A percentile compares a stretch with the other conserved stretches of the same genome.
phyloP scores from a whole-genome alignment of 768 basidiomycete species.

The Lepiota venenata region DNA sequence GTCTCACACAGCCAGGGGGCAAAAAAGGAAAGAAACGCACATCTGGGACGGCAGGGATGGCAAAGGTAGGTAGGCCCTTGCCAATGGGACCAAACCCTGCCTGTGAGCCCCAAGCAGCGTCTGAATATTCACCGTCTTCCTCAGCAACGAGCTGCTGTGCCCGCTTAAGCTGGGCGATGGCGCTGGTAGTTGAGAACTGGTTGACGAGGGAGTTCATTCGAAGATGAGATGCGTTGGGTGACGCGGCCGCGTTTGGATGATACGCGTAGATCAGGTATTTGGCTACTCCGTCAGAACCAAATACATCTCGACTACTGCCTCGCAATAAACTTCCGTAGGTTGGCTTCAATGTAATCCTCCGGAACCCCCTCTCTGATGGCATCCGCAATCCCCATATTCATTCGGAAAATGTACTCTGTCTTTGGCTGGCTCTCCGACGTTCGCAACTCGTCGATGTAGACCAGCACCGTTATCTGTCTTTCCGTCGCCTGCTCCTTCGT shows the following conservation, averaged over 20 bases:
- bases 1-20: constrained; percentile 3
- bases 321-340: constrained; percentile 41
- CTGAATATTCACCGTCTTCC: constrained; percentile 63
- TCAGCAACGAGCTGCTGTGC: constrained; percentile 42
- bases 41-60: constrained; percentile 70
- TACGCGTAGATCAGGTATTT: constrained; percentile 33
- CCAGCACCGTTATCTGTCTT: constrained; percentile 24
- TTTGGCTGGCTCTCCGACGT: constrained; percentile 27
- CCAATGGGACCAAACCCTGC: constrained; percentile 79
- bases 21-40: constrained; percentile 41
- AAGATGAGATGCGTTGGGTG: constrained; percentile 25
- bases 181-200: constrained; percentile 58
- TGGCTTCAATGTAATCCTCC: constrained; percentile 38
- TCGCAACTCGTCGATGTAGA: constrained; percentile 39
- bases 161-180: constrained; percentile 45
- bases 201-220: constrained; percentile 71
- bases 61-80: constrained; percentile 70
- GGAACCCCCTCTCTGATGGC: constrained; percentile 36
- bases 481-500: not conserved
- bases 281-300: constrained; percentile 15
- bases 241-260: constrained; percentile 40
- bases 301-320: constrained; percentile 8
- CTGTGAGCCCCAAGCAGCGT: constrained; percentile 77
- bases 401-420: constrained; percentile 41
- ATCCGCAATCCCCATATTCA: constrained; percentile 44